Conservation (phyloP, 768 basidiomycete species). For the Fibroporia radiculosa region DNA sequence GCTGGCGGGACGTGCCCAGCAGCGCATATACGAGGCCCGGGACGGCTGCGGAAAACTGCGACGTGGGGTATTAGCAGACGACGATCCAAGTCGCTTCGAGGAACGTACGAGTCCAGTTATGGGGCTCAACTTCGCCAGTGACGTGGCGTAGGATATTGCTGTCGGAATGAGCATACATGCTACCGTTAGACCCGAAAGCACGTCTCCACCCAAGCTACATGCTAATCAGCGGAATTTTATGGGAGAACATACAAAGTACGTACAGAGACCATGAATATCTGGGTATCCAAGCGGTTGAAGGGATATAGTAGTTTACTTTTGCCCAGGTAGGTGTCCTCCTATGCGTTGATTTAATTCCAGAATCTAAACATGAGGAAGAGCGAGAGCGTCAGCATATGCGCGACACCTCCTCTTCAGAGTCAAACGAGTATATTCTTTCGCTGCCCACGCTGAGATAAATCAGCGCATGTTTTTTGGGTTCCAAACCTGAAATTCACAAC, state of each 20-base stretch:
- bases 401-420: too few relatives aligned
- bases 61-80: background rate
- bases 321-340: constrained; percentile 22
- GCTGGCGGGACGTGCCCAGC: constrained; percentile 77
- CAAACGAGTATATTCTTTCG: too few relatives aligned
- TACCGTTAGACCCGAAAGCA: constrained; percentile 82
- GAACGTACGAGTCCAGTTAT: constrained; percentile 71
- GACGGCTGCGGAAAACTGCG: constrained; percentile 75
- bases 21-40: constrained; percentile 86
- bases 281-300: constrained; percentile 74
- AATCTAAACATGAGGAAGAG: too few relatives aligned
- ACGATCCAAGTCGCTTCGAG: too few relatives aligned
- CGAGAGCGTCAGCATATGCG: too few relatives aligned
- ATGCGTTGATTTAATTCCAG: too few relatives aligned
- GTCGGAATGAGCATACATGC: constrained; percentile 80
- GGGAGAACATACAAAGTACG: constrained; percentile 19
- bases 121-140: constrained; percentile 79
- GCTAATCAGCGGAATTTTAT: background rate
- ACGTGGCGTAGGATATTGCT: constrained; percentile 87
- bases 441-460: too few relatives aligned
- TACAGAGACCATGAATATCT: constrained; percentile 63
- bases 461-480: too few relatives aligned
- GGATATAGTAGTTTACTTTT: constrained; percentile 68
- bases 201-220: constrained; percentile 52
- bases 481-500: too few relatives aligned